A percentile compares a stretch with the other conserved stretches of the same genome.
Evolutionary conservation across 2,329 filamentous ascomycete species (phyloP).

Genomic region (Aspergillus aculeatinus): DNA sequence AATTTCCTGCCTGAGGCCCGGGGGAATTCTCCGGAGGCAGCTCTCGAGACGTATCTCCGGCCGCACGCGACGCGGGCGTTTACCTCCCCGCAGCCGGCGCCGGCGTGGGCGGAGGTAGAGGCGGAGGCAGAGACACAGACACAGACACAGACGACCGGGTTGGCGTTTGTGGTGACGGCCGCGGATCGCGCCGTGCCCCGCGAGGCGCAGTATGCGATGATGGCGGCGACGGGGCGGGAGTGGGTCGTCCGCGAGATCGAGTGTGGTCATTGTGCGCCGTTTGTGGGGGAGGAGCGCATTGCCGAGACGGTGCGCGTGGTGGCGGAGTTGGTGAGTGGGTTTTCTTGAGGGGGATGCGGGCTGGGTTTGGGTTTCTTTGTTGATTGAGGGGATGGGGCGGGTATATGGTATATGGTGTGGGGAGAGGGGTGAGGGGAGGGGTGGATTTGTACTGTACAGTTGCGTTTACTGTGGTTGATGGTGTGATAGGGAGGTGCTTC

Average conservation of each 20-base stretch:
- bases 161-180: conserved; percentile 25
- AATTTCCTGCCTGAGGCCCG: conserved; percentile 20
- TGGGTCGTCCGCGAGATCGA: conserved; percentile 25
- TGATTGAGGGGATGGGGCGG: no score
- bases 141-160: conserved; percentile 5
- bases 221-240: conserved; percentile 18
- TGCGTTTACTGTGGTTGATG: no score
- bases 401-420: no score
- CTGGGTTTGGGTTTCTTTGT: no score
- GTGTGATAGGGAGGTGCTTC: no score
- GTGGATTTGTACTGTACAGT: no score
- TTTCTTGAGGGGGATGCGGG: no score
- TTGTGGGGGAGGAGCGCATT: neutral
- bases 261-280: conserved; percentile 17
- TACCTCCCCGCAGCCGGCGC: conserved; percentile 21
- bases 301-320: neutral
- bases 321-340: neutral
- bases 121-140: neutral
- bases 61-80: conserved; percentile 26
- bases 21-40: neutral
- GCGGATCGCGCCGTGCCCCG: conserved; percentile 23
- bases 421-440: no score
- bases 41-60: conserved; percentile 14
- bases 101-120: conserved; percentile 26
- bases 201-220: conserved; percentile 26